These are phyloP conservation scores for Butyriboletus loyo DNA, from an alignment of 768 basidiomycete species.

Conservation along the genomic window DNA sequence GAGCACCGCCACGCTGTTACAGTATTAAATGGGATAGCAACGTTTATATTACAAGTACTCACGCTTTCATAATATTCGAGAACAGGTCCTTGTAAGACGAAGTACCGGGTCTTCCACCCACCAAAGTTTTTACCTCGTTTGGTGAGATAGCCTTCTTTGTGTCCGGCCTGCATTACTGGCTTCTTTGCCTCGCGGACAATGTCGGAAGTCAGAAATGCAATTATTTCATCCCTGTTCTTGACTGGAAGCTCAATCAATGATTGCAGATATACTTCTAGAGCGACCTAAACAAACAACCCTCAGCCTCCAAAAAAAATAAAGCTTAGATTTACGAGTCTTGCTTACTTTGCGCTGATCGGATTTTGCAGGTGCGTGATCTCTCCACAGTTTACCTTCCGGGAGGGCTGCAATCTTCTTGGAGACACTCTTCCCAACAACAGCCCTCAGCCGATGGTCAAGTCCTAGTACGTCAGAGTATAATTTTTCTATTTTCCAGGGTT, in stretches of 20 bases:
- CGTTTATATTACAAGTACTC: conserved; percentile 36
- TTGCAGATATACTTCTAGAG: conserved; percentile 84
- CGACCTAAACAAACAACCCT: conserved; percentile 41
- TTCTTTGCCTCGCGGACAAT: conserved; percentile 73
- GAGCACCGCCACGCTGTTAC: conserved; percentile 78
- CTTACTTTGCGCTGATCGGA: conserved; percentile 93
- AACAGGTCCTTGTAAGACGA: conserved; percentile 86
- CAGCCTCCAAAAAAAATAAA: conserved; percentile 1
- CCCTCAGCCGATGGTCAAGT: conserved; percentile 75
- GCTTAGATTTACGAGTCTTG: neutral
- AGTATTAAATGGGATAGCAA: conserved; percentile 10
- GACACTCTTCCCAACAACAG: conserved; percentile 53
- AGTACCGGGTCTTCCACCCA: conserved; percentile 95
- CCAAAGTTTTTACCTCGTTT: conserved; percentile 98
- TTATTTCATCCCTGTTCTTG: conserved; percentile 85
- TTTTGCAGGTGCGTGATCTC: conserved; percentile 94
- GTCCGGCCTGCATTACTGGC: conserved; percentile 74
- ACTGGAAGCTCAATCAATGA: conserved; percentile 77
- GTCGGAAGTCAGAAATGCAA: conserved; percentile 90
- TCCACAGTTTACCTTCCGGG: conserved; percentile 94
- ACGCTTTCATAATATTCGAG: conserved; percentile 96
- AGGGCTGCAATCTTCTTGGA: conserved; percentile 76
- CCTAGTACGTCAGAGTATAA: conserved; percentile 90
- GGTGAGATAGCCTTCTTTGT: conserved; percentile 94
- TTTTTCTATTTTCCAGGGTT: conserved; percentile 85